Conservation (phyloP, 768 basidiomycete genomes). For the Boletus speciosus region DNA sequence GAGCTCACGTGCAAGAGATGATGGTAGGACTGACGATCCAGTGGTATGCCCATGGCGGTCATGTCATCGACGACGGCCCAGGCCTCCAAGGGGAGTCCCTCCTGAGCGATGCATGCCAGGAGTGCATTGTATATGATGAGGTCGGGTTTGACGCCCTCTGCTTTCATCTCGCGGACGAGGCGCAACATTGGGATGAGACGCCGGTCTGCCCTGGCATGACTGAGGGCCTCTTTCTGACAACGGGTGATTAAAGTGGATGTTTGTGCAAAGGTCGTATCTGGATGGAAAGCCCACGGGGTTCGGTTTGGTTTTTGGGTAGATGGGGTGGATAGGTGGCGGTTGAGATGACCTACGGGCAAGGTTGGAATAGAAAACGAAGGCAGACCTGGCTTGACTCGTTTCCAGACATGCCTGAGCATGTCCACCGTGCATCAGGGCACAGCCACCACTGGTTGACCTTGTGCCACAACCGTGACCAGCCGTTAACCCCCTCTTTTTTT, state of each 20-base stretch:
- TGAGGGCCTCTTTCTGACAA: slow-evolving; percentile 32
- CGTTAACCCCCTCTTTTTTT: background rate
- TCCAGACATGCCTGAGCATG: slow-evolving; percentile 11
- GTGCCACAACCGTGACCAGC: slow-evolving; percentile 7
- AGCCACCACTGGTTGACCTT: slow-evolving; percentile 26
- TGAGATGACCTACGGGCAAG: background rate
- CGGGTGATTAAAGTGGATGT: slow-evolving; percentile 27
- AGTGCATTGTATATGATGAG: slow-evolving; percentile 54
- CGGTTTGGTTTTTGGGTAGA: background rate
- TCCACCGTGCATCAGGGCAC: slow-evolving; percentile 4
- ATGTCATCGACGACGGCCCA: slow-evolving; percentile 72
- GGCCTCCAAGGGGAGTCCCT: slow-evolving; percentile 47
- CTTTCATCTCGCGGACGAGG: slow-evolving; percentile 57
- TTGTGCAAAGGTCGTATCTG: slow-evolving; percentile 24
- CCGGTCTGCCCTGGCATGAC: slow-evolving; percentile 33
- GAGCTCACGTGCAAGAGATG: slow-evolving; percentile 54
- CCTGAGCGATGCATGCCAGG: slow-evolving; percentile 44
- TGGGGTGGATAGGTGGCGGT: slow-evolving; percentile 4
- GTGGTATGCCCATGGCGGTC: slow-evolving; percentile 46
- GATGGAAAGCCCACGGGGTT: slow-evolving; percentile 28
- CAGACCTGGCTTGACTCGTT: background rate
- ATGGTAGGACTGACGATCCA: slow-evolving; percentile 52
- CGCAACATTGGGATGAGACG: slow-evolving; percentile 41
- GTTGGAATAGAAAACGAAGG: background rate
- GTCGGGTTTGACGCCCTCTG: slow-evolving; percentile 49